Evolutionary conservation across 176 grass and related monocot genomes (phyloP).

Genomic region (Musa acuminata): DNA sequence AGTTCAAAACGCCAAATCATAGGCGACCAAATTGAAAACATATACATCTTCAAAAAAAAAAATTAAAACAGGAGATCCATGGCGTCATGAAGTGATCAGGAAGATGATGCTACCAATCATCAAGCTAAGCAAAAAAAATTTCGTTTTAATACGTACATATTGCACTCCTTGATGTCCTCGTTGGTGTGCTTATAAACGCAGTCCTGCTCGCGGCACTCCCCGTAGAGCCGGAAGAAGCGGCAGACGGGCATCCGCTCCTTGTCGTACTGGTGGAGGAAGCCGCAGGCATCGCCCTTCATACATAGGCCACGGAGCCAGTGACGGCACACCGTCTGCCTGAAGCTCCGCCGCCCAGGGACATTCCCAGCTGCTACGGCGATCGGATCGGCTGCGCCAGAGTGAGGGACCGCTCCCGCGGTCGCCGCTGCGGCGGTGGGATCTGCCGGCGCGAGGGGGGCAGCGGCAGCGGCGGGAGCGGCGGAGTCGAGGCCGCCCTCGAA

Average conservation of each 20-base stretch:
- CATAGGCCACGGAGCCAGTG: constrained; percentile 97
- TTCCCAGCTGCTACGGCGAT: neutral
- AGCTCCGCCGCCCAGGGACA: constrained; percentile 45
- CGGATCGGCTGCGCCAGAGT: constrained; percentile 17
- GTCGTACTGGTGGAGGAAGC: constrained; percentile 97
- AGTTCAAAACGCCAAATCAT: neutral
- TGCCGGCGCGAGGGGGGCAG: neutral
- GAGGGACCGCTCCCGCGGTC: neutral
- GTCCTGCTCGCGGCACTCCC: constrained; percentile 89
- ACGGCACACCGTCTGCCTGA: constrained; percentile 84
- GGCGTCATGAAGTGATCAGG: neutral
- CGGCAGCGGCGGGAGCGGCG: neutral
- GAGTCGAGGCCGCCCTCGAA: constrained; percentile 89
- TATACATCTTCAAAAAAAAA: neutral
- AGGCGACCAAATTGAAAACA: neutral
- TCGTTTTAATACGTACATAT: constrained; percentile 47
- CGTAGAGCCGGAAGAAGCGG: constrained; percentile 84
- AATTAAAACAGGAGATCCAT: neutral
- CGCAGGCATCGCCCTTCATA: constrained; percentile 95
- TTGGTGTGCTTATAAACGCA: constrained; percentile 91
- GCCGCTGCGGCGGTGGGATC: constrained; percentile 19
- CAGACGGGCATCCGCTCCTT: constrained; percentile 98
- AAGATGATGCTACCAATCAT: no score
- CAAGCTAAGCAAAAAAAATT: neutral
- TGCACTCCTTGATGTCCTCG: constrained; percentile 97